Evolutionary conservation across 2,329 filamentous ascomycete species (phyloP).

Genomic region (Sporothrix variecibatus): DNA sequence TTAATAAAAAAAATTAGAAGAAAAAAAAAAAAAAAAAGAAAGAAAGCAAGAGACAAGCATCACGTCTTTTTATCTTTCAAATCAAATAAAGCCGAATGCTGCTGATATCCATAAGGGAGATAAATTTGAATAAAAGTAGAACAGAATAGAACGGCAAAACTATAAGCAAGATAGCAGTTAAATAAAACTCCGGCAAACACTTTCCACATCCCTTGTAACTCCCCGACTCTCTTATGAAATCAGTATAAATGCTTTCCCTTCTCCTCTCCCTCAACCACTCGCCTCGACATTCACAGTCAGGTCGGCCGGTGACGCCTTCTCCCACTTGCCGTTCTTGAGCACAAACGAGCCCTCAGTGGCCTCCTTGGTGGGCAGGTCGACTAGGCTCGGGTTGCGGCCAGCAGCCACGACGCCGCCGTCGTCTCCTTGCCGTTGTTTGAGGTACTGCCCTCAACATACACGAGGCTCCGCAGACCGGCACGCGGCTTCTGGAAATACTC

Average conservation of each 20-base stretch:
- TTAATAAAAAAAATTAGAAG: too few relatives aligned
- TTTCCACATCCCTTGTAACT: neutral
- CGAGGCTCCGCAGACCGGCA: constrained; percentile 36
- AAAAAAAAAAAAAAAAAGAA: too few relatives aligned
- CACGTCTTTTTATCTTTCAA: neutral
- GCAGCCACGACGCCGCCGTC: constrained; percentile 27
- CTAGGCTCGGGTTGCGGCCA: constrained; percentile 33
- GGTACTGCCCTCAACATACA: constrained; percentile 25
- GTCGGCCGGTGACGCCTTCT: constrained; percentile 31
- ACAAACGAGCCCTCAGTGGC: constrained; percentile 29
- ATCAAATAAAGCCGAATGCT: too few relatives aligned
- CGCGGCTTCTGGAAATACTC: constrained; percentile 35
- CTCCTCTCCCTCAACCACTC: neutral
- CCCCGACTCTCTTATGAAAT: neutral
- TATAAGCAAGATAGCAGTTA: neutral
- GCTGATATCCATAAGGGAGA: neutral
- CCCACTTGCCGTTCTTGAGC: constrained; percentile 32
- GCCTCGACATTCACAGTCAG: constrained; percentile 24
- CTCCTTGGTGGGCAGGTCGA: constrained; percentile 26
- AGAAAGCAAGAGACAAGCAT: neutral
- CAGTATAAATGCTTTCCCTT: neutral
- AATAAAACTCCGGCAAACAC: neutral
- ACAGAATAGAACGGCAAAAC: neutral
- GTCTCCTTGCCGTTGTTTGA: constrained; percentile 9
- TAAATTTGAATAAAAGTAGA: neutral